Base-by-base conservation (phyloP, 140 eudicot genomes). In the Senecio squalidus region DNA sequence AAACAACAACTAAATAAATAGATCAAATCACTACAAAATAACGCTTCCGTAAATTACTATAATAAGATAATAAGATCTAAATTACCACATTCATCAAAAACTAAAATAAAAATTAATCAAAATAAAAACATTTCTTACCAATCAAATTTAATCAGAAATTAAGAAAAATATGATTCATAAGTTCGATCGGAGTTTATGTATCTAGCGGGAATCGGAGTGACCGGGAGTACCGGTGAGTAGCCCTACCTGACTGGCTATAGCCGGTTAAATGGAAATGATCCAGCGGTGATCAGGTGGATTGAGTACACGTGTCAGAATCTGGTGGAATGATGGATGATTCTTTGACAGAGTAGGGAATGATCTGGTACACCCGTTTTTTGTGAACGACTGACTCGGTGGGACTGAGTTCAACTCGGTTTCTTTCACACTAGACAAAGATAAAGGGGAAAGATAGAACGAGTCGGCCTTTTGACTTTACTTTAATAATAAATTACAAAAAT, bases 181-280 rank as follows among this genome's bases (percentile, higher is more conserved):
- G n/a, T n/a, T n/a, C 66, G 73, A 64, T 72, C 73, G 49, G 63
- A 64, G 73, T 57, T 65, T 72, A 72, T 72, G 78, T 72, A 72
- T 72, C 68, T 65, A 64, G 73, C 78, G 78, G 67, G 78, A 72
- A 72, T 54, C 46, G 60, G 76, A 55, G 52, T 71, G 60, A 72
- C 78, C 48, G 78, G 78, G 28, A 38, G 62, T 47, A 60, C 43
- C 73, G 78, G 78, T 72, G 78, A 43, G 20, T 21, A 16, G 68
- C 56, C 60, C 51, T 47, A 52, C 48, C 25, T 58, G 68, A 72
- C 78, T 15, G 78, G 47, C 62, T 38, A 31, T 57, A 64, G 73
- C 56, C 78, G 62, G 68, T 72, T 48, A 8, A 36, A 73, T 72
- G 72, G 26, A 58, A 6, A 11, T 44, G 72, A 72, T 72, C 77